Conservation (phyloP, 345 rosid genomes). For the Eucalyptus fibrosa region DNA sequence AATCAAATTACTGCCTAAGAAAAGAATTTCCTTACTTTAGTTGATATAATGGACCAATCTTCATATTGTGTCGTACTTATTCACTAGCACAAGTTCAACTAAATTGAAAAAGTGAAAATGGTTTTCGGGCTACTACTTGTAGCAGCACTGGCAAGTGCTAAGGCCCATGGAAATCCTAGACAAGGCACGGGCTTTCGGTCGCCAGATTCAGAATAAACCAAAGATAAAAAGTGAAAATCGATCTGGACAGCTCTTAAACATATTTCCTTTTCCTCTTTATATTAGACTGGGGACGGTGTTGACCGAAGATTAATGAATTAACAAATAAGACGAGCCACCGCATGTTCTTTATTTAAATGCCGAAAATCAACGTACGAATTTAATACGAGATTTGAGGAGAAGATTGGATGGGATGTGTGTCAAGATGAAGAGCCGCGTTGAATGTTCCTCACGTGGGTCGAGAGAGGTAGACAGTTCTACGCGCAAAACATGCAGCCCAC, state of each 20-base stretch:
- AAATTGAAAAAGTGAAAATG: background rate
- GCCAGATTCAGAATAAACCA: background rate
- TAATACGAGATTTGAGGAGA: background rate
- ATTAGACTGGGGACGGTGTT: background rate
- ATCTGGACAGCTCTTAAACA: background rate
- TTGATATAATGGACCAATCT: background rate
- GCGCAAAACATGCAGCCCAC: background rate
- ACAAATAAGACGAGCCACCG: background rate
- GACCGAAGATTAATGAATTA: background rate
- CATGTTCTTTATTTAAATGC: background rate
- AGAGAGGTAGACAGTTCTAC: background rate
- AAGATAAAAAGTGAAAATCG: rapidly evolving
- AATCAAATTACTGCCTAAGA: background rate
- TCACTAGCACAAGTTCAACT: background rate
- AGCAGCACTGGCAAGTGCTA: too few relatives aligned
- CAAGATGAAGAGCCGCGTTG: background rate
- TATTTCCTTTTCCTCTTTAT: background rate
- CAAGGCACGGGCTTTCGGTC: background rate
- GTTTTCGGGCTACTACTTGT: too few relatives aligned
- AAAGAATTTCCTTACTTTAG: background rate
- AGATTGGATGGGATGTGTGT: background rate
- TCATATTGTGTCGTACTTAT: background rate
- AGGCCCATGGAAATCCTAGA: background rate
- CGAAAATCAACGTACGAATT: background rate
- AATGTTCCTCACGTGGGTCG: background rate